A percentile compares a stretch with the other conserved stretches of the same genome.
phyloP scores from a whole-genome alignment of 257 asterid genomes.

The Solanum ossicruentum region DNA sequence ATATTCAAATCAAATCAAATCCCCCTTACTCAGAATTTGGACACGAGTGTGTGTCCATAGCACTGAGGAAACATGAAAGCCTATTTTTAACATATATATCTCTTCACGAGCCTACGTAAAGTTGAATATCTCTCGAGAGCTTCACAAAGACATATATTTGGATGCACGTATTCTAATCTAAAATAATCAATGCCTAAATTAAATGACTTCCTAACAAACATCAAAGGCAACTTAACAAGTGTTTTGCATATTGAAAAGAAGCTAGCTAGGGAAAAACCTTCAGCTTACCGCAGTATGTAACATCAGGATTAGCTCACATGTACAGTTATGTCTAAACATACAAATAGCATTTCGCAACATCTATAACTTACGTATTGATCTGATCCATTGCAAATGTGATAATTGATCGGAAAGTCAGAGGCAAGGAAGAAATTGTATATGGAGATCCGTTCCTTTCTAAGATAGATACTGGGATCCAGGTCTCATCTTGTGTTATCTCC shows the following conservation, averaged over 20 bases:
- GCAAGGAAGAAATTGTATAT: slow-evolving; percentile 78
- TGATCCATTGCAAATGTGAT: slow-evolving; percentile 81
- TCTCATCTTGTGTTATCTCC: slow-evolving; percentile 77
- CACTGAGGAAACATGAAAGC: not conserved
- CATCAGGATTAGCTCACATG: not conserved
- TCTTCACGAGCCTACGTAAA: not conserved
- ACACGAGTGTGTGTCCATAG: not conserved
- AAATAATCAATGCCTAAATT: not conserved
- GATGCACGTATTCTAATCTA: not conserved
- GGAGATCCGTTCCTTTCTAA: slow-evolving; percentile 94
- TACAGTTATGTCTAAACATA: not conserved
- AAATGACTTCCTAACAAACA: not conserved
- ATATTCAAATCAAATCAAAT: not conserved
- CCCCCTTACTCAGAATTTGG: not conserved
- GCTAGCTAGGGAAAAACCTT: not conserved
- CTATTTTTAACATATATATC: not conserved
- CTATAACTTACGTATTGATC: slow-evolving; percentile 56
- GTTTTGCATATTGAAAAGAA: not conserved
- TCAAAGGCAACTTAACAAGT: not conserved
- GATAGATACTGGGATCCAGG: slow-evolving; percentile 86
- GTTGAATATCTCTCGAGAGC: not conserved
- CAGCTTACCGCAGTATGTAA: not conserved
- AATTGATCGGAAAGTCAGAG: slow-evolving; percentile 72
- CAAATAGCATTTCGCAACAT: not conserved
- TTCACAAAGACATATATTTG: not conserved